These are phyloP conservation scores for Fraxinus paxiana DNA, from an alignment of 305 asterid species.

Conservation along the genomic window DNA sequence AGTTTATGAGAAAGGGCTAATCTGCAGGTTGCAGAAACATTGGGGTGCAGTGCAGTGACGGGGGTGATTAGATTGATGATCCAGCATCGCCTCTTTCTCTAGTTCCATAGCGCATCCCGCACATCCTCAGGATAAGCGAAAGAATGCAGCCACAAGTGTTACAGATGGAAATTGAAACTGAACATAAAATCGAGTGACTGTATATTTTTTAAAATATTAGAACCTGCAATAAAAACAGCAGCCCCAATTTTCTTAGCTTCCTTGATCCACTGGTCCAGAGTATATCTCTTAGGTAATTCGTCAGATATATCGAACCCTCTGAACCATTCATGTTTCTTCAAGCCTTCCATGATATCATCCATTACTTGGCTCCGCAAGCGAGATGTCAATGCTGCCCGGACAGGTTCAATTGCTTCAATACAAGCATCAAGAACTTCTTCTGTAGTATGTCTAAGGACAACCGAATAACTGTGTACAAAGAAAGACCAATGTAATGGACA, in stretches of 20 bases:
- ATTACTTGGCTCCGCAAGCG: conserved; percentile 64
- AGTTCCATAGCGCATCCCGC: not conserved
- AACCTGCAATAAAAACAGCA: conserved; percentile 86
- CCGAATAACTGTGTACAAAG: conserved; percentile 61
- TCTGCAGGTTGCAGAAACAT: not conserved
- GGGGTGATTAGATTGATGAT: not conserved
- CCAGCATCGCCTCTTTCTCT: not conserved
- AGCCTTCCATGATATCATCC: conserved; percentile 65
- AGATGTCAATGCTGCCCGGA: conserved; percentile 68
- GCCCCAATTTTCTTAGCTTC: conserved; percentile 73
- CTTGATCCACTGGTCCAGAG: conserved; percentile 75
- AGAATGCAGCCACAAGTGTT: not conserved
- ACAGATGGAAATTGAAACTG: not conserved
- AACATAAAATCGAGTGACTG: not conserved
- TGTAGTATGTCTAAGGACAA: conserved; percentile 88
- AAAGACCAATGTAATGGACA: conserved; percentile 18
- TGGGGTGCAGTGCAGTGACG: not conserved
- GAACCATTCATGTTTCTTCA: conserved; percentile 67
- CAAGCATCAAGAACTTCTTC: conserved; percentile 96
- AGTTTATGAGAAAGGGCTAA: not conserved
- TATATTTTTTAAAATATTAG: conserved; percentile 11
- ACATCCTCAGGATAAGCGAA: not conserved
- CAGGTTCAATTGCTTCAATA: conserved; percentile 75
- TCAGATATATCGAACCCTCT: conserved; percentile 77
- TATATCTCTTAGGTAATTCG: conserved; percentile 54